Conservation (phyloP, 495 filamentous ascomycete genomes). For the Podospora pseudoanserina region DNA sequence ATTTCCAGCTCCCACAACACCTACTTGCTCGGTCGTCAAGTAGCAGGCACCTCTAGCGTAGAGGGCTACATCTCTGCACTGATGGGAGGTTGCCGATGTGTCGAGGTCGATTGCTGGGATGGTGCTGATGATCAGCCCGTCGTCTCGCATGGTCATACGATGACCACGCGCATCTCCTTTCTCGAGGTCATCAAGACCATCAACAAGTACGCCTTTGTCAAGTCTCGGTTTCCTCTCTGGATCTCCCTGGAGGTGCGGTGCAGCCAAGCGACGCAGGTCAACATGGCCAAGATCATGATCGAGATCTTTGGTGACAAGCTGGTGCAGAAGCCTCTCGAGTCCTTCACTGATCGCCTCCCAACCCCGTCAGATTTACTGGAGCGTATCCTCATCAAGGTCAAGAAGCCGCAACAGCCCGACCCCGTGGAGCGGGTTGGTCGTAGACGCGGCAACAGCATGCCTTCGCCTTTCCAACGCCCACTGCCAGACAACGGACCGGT, state of each 20-base stretch:
- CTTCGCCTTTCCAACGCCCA: conserved; percentile 67
- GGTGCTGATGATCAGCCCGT: conserved; percentile 79
- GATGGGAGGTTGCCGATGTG: conserved; percentile 82
- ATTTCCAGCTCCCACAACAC: conserved; percentile 99
- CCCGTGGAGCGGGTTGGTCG: conserved; percentile 46
- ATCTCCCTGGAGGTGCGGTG: conserved; percentile 96
- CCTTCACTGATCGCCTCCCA: conserved; percentile 63
- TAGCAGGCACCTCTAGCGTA: conserved; percentile 82
- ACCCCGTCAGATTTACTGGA: conserved; percentile 80
- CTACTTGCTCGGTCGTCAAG: conserved; percentile 86
- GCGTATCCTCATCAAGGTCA: conserved; percentile 90
- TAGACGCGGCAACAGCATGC: conserved; percentile 71
- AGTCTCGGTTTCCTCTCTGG: conserved; percentile 79
- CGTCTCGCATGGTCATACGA: conserved; percentile 85
- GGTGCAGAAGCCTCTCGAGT: conserved; percentile 66
- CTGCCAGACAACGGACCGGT: conserved; percentile 43
- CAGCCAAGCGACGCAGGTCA: conserved; percentile 71
- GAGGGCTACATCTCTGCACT: conserved; percentile 93
- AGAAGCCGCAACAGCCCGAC: conserved; percentile 52
- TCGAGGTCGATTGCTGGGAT: conserved; percentile 98
- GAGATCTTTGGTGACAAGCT: conserved; percentile 75
- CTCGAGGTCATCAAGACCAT: conserved; percentile 87
- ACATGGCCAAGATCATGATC: conserved; percentile 89
- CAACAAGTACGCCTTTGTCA: conserved; percentile 84
- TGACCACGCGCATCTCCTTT: conserved; percentile 83